Evolutionary conservation across 108 stramenopile genomes (phyloP).

Genomic region (Schizochytrium sp.): DNA sequence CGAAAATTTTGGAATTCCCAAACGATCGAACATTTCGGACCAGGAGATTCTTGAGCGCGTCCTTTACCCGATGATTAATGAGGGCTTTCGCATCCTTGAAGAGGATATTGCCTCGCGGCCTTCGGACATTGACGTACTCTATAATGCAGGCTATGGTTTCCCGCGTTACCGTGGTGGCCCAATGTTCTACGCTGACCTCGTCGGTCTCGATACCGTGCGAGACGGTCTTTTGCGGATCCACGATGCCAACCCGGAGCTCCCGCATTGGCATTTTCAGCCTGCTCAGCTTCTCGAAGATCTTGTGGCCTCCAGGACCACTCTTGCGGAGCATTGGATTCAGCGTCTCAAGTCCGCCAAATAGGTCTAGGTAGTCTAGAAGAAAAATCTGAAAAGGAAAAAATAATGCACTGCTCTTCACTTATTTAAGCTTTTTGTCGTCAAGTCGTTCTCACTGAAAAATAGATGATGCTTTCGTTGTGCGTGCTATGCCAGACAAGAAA

Average conservation of each 20-base stretch:
- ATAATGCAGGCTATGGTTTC: conserved; percentile 90
- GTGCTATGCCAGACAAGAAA: too few species aligned
- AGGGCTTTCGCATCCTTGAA: conserved; percentile 88
- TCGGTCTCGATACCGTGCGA: background rate
- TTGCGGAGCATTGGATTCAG: background rate
- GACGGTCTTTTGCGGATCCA: background rate
- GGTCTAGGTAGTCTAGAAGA: too few species aligned
- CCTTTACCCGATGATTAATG: conserved; percentile 84
- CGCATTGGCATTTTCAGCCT: background rate
- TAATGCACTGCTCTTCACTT: too few species aligned
- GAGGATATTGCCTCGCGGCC: conserved; percentile 85
- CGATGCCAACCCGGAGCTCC: background rate
- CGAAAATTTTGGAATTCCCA: background rate
- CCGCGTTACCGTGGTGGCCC: conserved; percentile 70
- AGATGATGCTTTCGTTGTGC: too few species aligned
- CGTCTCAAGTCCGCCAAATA: too few species aligned
- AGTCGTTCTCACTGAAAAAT: too few species aligned
- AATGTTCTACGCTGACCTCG: conserved; percentile 39
- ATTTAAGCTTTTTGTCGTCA: too few species aligned
- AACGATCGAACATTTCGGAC: conserved; percentile 19
- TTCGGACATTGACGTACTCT: conserved; percentile 87
- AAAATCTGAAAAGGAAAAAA: too few species aligned
- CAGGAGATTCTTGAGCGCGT: conserved; percentile 43
- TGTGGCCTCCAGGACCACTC: background rate
- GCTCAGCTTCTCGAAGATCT: background rate